These are phyloP conservation scores for Cercospora sp. DNA, from an alignment of 2,329 filamentous ascomycete genomes.

Conservation along the genomic window DNA sequence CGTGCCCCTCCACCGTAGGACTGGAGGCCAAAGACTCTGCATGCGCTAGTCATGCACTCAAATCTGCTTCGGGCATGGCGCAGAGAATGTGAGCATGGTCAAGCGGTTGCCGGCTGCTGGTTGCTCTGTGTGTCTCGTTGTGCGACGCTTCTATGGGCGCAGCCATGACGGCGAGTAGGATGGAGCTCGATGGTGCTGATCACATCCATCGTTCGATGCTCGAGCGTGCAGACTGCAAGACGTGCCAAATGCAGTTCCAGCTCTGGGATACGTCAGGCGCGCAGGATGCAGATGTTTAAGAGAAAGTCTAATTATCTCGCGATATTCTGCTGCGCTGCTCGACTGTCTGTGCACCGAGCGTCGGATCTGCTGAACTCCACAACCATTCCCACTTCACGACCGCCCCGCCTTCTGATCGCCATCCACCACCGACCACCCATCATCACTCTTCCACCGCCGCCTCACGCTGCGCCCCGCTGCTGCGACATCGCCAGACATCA, in stretches of 20 bases:
- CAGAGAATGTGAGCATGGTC: not conserved
- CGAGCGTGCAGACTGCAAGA: not conserved
- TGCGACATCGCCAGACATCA: not conserved
- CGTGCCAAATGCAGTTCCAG: not conserved
- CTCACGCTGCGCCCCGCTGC: not conserved
- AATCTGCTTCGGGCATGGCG: constrained; percentile 2
- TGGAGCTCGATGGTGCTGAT: not conserved
- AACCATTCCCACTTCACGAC: not conserved
- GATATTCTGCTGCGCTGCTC: not conserved
- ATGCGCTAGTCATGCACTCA: constrained; percentile 4
- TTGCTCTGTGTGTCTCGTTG: not conserved
- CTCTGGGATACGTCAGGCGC: not conserved
- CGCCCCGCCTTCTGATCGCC: not conserved
- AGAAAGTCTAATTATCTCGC: not conserved
- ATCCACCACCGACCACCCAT: not conserved
- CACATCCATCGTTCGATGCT: not conserved
- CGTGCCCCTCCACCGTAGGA: not conserved
- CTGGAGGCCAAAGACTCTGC: not conserved
- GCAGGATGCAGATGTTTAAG: not conserved
- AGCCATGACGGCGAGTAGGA: not conserved
- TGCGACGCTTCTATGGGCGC: not conserved
- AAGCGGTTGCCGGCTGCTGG: not conserved
- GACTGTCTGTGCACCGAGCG: not conserved
- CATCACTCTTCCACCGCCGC: not conserved
- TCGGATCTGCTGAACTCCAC: not conserved